Conservation (phyloP, 768 basidiomycete genomes). For the Mrakia hoshinonis region DNA sequence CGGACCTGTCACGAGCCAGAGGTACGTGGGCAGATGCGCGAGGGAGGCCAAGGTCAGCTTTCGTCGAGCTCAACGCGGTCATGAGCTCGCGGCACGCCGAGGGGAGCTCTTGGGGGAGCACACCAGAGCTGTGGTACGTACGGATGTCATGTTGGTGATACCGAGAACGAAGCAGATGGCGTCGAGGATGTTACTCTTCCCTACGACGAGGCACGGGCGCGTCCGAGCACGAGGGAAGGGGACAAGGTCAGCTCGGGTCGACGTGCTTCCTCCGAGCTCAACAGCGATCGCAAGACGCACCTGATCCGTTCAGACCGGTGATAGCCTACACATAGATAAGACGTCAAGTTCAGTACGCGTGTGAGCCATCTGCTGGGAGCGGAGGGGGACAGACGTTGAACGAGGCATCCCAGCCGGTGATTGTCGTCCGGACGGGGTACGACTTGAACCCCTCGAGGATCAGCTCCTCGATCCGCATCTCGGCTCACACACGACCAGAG, state of each 20-base stretch:
- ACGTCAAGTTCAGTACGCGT: not conserved
- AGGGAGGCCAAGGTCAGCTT: not conserved
- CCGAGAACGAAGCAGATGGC: conserved; percentile 98
- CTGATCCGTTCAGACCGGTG: conserved; percentile 55
- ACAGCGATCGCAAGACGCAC: conserved; percentile 22
- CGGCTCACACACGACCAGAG: too few species aligned
- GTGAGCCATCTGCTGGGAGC: not conserved
- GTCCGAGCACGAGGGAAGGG: not conserved
- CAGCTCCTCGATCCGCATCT: conserved; percentile 88
- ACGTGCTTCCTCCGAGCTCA: not conserved
- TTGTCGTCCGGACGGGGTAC: conserved; percentile 84
- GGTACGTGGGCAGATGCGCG: not conserved
- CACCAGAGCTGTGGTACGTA: conserved; percentile 38
- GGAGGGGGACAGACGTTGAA: conserved; percentile 62
- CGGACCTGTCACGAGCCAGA: conserved; percentile 58
- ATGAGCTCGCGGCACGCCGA: too few species aligned
- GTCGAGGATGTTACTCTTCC: conserved; percentile 98
- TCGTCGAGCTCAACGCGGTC: too few species aligned
- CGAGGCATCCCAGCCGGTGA: conserved; percentile 91
- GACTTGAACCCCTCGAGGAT: conserved; percentile 60
- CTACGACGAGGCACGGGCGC: conserved; percentile 35
- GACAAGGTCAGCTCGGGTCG: not conserved
- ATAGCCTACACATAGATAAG: conserved; percentile 47
- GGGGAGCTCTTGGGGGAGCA: not conserved
- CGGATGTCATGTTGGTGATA: conserved; percentile 92